A percentile compares a stretch with the other conserved stretches of the same genome.
Evolutionary conservation across 306 rosid species (phyloP).

Genomic region (Lotus japonicus): DNA sequence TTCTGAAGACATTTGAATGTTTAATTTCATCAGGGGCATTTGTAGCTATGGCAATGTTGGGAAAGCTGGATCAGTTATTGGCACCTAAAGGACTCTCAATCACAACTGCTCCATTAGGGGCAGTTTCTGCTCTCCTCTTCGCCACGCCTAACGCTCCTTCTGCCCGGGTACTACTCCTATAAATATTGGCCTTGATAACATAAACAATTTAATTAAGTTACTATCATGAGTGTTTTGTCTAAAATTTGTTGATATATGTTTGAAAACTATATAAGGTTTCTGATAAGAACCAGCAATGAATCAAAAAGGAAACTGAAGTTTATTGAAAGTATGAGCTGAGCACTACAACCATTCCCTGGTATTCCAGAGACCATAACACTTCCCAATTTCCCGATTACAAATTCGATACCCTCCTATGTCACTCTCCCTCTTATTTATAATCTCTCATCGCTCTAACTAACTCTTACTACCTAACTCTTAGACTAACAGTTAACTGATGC

Average conservation of each 20-base stretch:
- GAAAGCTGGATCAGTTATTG: conserved; percentile 72
- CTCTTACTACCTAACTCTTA: too few species aligned
- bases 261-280: too few species aligned
- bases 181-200: not conserved
- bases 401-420: too few species aligned
- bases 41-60: conserved; percentile 83
- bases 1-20: not conserved
- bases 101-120: conserved; percentile 83
- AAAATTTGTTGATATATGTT: not conserved
- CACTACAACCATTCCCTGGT: too few species aligned
- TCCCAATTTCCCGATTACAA: too few species aligned
- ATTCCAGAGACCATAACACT: too few species aligned
- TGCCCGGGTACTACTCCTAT: conserved; percentile 50
- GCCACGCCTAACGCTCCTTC: conserved; percentile 76
- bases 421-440: too few species aligned
- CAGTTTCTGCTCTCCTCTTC: conserved; percentile 79
- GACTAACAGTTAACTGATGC: too few species aligned
- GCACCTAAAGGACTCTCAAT: conserved; percentile 78
- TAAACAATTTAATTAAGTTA: not conserved
- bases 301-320: too few species aligned
- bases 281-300: too few species aligned
- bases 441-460: too few species aligned
- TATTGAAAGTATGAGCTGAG: too few species aligned
- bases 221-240: not conserved
- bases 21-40: conserved; percentile 56